Conservation (phyloP, 2,329 filamentous ascomycete genomes). For the Dactylonectria estremocensis region DNA sequence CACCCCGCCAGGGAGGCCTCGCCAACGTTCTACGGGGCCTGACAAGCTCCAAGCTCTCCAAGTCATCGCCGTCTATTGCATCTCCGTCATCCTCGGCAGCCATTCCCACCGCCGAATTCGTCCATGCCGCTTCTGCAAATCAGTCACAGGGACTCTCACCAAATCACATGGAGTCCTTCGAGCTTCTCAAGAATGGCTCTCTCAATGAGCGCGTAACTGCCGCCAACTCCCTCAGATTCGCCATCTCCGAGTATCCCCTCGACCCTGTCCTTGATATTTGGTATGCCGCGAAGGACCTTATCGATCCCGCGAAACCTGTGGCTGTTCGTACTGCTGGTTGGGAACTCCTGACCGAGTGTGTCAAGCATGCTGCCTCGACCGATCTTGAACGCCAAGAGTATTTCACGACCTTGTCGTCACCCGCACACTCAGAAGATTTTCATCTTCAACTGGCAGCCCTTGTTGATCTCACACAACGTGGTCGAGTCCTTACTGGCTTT, state of each 20-base stretch:
- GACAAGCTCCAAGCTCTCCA: slow-evolving; percentile 69
- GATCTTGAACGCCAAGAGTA: slow-evolving; percentile 77
- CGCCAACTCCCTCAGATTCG: slow-evolving; percentile 69
- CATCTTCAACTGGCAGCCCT: slow-evolving; percentile 76
- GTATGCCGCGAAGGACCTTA: slow-evolving; percentile 76
- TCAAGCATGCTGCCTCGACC: slow-evolving; percentile 73
- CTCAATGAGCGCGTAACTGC: slow-evolving; percentile 70
- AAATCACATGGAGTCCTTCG: slow-evolving; percentile 69
- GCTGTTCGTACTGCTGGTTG: slow-evolving; percentile 73
- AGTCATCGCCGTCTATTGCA: slow-evolving; percentile 62
- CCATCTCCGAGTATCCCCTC: slow-evolving; percentile 72
- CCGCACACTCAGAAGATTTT: slow-evolving; percentile 74
- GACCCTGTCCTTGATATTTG: slow-evolving; percentile 75
- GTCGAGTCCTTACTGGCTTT: slow-evolving; percentile 75
- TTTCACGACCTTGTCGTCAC: slow-evolving; percentile 73
- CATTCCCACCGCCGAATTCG: slow-evolving; percentile 61
- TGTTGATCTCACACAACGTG: slow-evolving; percentile 72
- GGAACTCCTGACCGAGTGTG: slow-evolving; percentile 76
- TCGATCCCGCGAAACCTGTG: slow-evolving; percentile 69
- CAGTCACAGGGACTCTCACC: slow-evolving; percentile 61
- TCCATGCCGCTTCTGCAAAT: slow-evolving; percentile 58
- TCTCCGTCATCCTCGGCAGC: slow-evolving; percentile 57
- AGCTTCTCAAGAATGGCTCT: slow-evolving; percentile 67
- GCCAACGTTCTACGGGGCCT: slow-evolving; percentile 76
- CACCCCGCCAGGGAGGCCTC: slow-evolving; percentile 69